phyloP scores from a whole-genome alignment of 768 basidiomycete species.

The Leucocoprinus leucothites region DNA sequence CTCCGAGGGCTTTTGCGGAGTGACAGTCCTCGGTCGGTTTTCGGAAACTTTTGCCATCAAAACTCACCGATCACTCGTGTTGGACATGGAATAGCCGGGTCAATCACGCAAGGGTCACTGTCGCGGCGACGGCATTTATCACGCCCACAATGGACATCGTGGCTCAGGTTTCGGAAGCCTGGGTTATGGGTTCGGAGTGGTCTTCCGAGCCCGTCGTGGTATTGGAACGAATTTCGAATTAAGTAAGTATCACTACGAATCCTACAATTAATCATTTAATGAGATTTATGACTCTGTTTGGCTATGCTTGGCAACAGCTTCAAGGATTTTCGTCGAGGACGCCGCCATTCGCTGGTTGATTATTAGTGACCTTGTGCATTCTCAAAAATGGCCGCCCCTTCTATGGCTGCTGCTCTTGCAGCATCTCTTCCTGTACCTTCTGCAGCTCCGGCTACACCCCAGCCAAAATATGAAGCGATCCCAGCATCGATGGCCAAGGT shows the following conservation, averaged over 20 bases:
- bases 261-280: no score
- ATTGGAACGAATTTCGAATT: not conserved
- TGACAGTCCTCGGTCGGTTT: no score
- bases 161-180: not conserved
- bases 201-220: not conserved
- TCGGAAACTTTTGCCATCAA: no score
- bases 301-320: constrained; percentile 26
- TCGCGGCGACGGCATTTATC: no score
- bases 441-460: constrained; percentile 55
- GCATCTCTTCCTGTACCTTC: constrained; percentile 73
- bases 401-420: constrained; percentile 92
- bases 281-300: no score
- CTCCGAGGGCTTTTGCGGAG: no score
- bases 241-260: no score
- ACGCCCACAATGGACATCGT: no score
- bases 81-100: no score
- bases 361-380: constrained; percentile 3
- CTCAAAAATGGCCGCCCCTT: constrained; percentile 60
- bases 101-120: no score
- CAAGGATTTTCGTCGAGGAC: constrained; percentile 16
- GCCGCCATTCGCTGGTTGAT: not conserved
- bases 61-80: no score
- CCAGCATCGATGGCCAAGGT: constrained; percentile 91
- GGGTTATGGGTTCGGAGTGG: not conserved
- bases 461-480: constrained; percentile 79